Evolutionary conservation across 78 protist genomes (phyloP).

Genomic region (Chrysochromulina tobinii): DNA sequence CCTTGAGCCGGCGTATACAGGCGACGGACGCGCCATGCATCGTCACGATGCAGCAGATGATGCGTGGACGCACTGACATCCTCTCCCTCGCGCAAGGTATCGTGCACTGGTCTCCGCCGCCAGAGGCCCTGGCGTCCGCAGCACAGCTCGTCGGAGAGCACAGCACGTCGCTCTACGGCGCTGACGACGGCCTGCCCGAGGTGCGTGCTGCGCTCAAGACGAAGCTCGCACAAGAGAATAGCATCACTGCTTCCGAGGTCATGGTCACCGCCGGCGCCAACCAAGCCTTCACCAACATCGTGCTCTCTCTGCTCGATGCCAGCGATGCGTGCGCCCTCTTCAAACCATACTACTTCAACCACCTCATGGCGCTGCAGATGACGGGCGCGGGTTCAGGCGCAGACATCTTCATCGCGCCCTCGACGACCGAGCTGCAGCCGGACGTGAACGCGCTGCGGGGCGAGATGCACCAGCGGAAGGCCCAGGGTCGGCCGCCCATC

Average conservation of each 20-base stretch:
- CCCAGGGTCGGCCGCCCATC: background rate
- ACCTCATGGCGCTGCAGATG: constrained; percentile 42
- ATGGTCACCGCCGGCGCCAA: constrained; percentile 34
- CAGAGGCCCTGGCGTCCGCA: background rate
- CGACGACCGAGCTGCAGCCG: background rate
- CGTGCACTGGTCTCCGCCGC: constrained; percentile 37
- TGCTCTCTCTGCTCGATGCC: constrained; percentile 24
- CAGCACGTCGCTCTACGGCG: constrained; percentile 7
- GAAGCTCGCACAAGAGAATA: background rate
- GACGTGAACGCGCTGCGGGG: background rate
- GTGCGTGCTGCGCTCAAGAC: background rate
- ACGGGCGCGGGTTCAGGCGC: background rate
- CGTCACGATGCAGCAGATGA: constrained; percentile 26
- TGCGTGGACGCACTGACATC: constrained; percentile 5
- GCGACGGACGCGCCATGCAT: constrained; percentile 15
- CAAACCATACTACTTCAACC: constrained; percentile 34
- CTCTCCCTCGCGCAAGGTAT: constrained; percentile 32
- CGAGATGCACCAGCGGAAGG: background rate
- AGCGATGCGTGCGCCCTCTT: constrained; percentile 21
- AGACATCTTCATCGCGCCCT: background rate
- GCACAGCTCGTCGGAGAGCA: background rate
- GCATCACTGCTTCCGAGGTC: background rate
- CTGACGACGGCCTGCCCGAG: constrained; percentile 34
- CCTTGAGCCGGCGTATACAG: background rate
- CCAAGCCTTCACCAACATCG: constrained; percentile 31